phyloP scores from a whole-genome alignment of 2,329 filamentous ascomycete genomes.

The Ophidiomyces ophidiicola region DNA sequence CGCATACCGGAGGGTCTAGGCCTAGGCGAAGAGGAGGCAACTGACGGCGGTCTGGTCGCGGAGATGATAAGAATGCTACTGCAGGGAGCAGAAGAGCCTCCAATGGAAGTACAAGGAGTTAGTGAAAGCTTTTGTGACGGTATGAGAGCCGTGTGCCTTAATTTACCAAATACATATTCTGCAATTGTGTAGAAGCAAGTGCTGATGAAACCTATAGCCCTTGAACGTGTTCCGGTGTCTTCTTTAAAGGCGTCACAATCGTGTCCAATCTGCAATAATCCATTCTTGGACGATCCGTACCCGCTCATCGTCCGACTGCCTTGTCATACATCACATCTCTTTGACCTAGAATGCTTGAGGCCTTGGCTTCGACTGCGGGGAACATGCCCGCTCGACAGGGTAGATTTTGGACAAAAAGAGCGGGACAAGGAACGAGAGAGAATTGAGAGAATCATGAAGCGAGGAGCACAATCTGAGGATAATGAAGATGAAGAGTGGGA shows the following conservation, averaged over 20 bases:
- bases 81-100: slow-evolving; percentile 46
- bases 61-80: slow-evolving; percentile 46
- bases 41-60: slow-evolving; percentile 35
- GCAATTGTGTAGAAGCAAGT: neutral
- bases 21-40: slow-evolving; percentile 18
- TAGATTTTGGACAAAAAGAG: slow-evolving; percentile 46
- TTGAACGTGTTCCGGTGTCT: slow-evolving; percentile 48
- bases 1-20: slow-evolving; percentile 27
- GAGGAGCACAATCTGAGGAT: slow-evolving; percentile 29
- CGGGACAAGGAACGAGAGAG: slow-evolving; percentile 40
- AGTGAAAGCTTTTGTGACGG: slow-evolving; percentile 48
- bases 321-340: slow-evolving; percentile 50
- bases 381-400: slow-evolving; percentile 51
- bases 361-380: slow-evolving; percentile 54
- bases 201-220: slow-evolving; percentile 26
- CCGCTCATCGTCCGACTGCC: slow-evolving; percentile 52
- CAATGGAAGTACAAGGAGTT: slow-evolving; percentile 48
- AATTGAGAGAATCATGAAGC: slow-evolving; percentile 41
- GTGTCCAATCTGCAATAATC: slow-evolving; percentile 50
- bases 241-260: slow-evolving; percentile 41
- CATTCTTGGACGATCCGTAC: slow-evolving; percentile 50
- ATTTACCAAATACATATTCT: neutral
- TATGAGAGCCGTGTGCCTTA: slow-evolving; percentile 18
- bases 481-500: slow-evolving; percentile 39
- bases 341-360: slow-evolving; percentile 53